Evolutionary conservation across 1,139 yeast species (phyloP).

Genomic region (Pichia sp.): DNA sequence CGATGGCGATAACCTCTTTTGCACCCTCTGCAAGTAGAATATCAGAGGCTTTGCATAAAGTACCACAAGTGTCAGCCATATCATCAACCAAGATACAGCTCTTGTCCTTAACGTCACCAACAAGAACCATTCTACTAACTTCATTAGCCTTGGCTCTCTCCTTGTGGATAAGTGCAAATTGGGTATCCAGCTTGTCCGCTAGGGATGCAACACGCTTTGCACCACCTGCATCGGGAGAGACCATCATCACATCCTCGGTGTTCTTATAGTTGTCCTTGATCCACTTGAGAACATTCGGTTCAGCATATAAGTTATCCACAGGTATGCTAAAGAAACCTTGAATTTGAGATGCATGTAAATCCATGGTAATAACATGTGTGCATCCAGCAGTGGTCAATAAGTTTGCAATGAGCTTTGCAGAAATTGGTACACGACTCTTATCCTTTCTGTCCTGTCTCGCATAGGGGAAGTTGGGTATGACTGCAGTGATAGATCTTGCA

Average conservation of each 20-base stretch:
- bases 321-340: conserved; percentile 81
- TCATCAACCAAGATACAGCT: conserved; percentile 70
- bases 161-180: conserved; percentile 75
- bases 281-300: conserved; percentile 66
- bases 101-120: conserved; percentile 69
- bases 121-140: conserved; percentile 67
- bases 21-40: conserved; percentile 54
- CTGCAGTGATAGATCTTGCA: conserved; percentile 72
- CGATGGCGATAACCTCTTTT: conserved; percentile 67
- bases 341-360: conserved; percentile 76
- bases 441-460: conserved; percentile 83
- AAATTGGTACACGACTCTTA: conserved; percentile 74
- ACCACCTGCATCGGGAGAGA: conserved; percentile 84
- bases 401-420: conserved; percentile 74
- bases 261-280: conserved; percentile 44
- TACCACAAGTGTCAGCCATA: conserved; percentile 84
- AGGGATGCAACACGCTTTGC: conserved; percentile 77
- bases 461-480: conserved; percentile 74
- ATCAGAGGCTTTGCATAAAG: conserved; percentile 71
- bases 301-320: conserved; percentile 76
- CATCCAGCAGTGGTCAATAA: conserved; percentile 75
- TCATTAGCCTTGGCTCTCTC: conserved; percentile 78
- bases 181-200: conserved; percentile 69
- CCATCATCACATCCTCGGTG: conserved; percentile 48
- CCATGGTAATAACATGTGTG: conserved; percentile 77